Evolutionary conservation across 169 alveolate genomes (phyloP), one percentile per base, ranked within the genome.

Genomic region (Babesia sp.): DNA sequence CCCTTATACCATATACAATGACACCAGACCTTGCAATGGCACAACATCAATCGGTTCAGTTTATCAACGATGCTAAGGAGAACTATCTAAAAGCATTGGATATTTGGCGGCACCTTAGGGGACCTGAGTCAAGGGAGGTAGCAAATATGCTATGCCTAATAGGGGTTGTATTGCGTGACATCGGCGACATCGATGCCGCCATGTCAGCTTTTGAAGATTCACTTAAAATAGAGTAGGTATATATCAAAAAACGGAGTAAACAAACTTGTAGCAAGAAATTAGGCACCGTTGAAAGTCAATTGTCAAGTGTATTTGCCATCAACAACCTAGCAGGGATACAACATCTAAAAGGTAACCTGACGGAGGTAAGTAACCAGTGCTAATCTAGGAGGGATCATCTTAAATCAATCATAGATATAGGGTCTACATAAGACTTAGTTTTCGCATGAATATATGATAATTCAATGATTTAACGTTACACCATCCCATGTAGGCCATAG

Each of bases 21-120:
- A 16, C 31, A 26, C 58, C 55, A 77, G 86, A 77, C 44, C 61
- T 77, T 31, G 86, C 81, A 8, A 77, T 77, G 86, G 79, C 74
- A 37, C 81, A 77, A 46, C 86, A 77, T 39, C 86, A 77, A 29
- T 68, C 79, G 44, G 73, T 77, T 29, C 67, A 58, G 33, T 67
- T 57, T 39, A 66, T 77, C 34, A 69, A 77, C 57, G 70, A 77
- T 44, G 80, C 86, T 6, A 77, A 68, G 81, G 81, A 68, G 24
- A 66, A 68, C 59, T 77, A 77, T 69, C 37, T 77, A 22, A 69
- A 66, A 44, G 58, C 86, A 9, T 55, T 50, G 28, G 81, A 77
- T 3, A 77, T 77, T n/a, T 77, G 79, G 81, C 24, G 36, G 8
- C 37, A 51, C 24, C 12, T 77, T 0, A 24, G 59, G 29, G 86